These are phyloP conservation scores for Chalciporus sp. DNA, from an alignment of 1,284 basidiomycete genomes.

Conservation along the genomic window DNA sequence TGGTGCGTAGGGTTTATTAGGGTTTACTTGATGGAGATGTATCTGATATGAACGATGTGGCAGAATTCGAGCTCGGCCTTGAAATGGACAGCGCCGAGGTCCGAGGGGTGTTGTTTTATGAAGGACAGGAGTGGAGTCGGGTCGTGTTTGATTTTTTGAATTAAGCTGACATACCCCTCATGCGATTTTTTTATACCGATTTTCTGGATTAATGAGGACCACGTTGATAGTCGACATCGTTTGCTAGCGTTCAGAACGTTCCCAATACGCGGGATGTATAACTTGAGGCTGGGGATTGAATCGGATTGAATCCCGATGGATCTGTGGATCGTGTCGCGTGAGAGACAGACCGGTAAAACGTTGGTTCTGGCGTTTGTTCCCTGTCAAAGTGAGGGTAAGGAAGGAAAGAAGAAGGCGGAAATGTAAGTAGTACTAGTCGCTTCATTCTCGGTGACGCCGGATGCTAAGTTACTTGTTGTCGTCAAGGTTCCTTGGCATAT, in stretches of 20 bases:
- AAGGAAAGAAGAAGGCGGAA: slow-evolving; percentile 4
- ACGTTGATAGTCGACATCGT: neutral
- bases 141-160: slow-evolving; percentile 60
- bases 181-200: neutral
- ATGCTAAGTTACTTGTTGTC: slow-evolving; percentile 4
- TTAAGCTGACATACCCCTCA: slow-evolving; percentile 23
- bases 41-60: neutral
- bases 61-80: slow-evolving; percentile 80
- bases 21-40: neutral
- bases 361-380: neutral
- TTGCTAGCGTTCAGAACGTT: neutral
- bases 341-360: neutral
- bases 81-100: slow-evolving; percentile 83
- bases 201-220: neutral
- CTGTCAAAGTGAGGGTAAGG: neutral
- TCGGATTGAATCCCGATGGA: no score
- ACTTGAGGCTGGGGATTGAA: neutral
- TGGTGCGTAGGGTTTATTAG: slow-evolving; percentile 41
- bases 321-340: neutral
- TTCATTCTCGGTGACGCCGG: slow-evolving; percentile 4
- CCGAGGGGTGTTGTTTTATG: slow-evolving; percentile 72
- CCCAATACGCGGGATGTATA: no score
- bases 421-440: neutral
- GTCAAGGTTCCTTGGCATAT: neutral
- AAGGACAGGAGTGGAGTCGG: slow-evolving; percentile 75